Evolutionary conservation across 192 early-diverging fungal genomes (phyloP).

Genomic region (Mortierella claussenii): DNA sequence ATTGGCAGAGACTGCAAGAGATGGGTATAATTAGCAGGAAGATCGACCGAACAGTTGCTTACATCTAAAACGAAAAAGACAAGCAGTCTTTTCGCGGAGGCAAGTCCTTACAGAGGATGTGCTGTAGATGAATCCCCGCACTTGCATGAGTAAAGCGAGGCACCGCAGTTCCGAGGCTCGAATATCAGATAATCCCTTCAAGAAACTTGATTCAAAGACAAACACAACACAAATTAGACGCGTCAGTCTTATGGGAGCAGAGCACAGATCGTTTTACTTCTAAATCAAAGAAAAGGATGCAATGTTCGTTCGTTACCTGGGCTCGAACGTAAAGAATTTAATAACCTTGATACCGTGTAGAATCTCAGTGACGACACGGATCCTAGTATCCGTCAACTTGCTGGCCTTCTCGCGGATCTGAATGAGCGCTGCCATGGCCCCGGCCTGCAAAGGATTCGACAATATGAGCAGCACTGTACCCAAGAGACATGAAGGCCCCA

Average conservation of each 20-base stretch:
- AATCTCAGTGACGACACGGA: slow-evolving; percentile 64
- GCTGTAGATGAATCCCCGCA: slow-evolving; percentile 68
- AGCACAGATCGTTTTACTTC: neutral
- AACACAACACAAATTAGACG: neutral
- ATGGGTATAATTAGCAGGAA: neutral
- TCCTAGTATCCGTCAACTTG: slow-evolving; percentile 61
- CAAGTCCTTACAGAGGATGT: slow-evolving; percentile 53
- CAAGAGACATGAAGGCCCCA: slow-evolving; percentile 83
- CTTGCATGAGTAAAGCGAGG: slow-evolving; percentile 83
- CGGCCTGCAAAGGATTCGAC: slow-evolving; percentile 57
- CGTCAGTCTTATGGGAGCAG: too few relatives aligned
- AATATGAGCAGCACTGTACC: slow-evolving; percentile 74
- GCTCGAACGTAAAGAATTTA: slow-evolving; percentile 70
- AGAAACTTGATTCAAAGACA: slow-evolving; percentile 25
- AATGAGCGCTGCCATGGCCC: slow-evolving; percentile 77
- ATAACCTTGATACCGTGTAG: slow-evolving; percentile 67
- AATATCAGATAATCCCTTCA: slow-evolving; percentile 24
- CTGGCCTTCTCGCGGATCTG: slow-evolving; percentile 69
- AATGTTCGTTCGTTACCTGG: slow-evolving; percentile 44
- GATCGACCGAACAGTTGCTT: too few relatives aligned
- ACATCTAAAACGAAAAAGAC: too few relatives aligned
- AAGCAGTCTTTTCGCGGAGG: too few relatives aligned
- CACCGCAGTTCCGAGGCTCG: slow-evolving; percentile 74
- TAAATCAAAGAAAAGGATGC: neutral
- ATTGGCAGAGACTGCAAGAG: slow-evolving; percentile 39